These are phyloP conservation scores for Ceratobasidium papillatum DNA, from an alignment of 1,284 basidiomycete species.

Conservation along the genomic window DNA sequence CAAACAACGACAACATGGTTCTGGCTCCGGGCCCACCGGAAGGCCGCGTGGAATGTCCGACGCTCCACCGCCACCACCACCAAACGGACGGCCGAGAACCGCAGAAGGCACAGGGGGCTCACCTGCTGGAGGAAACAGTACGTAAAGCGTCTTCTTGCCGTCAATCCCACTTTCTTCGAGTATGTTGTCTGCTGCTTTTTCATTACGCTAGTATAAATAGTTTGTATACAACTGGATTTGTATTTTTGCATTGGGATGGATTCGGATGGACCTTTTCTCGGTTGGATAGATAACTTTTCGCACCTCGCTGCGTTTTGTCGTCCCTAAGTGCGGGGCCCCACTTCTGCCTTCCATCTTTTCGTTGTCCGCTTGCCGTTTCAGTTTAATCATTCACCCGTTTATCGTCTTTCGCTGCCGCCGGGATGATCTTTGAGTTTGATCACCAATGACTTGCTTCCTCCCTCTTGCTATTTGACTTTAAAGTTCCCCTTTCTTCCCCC, in stretches of 20 bases:
- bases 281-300: not conserved
- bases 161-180: not conserved
- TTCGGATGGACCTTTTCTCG: not conserved
- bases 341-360: not conserved
- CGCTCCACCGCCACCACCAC: conserved; percentile 11
- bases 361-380: conserved; percentile 1
- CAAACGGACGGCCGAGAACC: conserved; percentile 14
- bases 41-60: conserved; percentile 38
- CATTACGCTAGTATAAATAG: not conserved
- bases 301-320: not conserved
- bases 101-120: conserved; percentile 20
- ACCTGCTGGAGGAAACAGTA: conserved; percentile 25
- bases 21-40: conserved; percentile 28
- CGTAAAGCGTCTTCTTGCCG: conserved; percentile 12
- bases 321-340: conserved; percentile 35
- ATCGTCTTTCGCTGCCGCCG: conserved; percentile 17
- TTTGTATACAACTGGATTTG: conserved; percentile 29
- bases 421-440: conserved; percentile 8
- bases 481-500: not conserved
- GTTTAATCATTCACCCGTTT: conserved; percentile 22
- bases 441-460: not conserved
- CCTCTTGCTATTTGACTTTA: not conserved
- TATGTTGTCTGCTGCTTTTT: not conserved
- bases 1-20: conserved; percentile 37
- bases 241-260: not conserved